Conservation (phyloP, 176 grass and related monocot species). For the Elymus sibiricus region DNA sequence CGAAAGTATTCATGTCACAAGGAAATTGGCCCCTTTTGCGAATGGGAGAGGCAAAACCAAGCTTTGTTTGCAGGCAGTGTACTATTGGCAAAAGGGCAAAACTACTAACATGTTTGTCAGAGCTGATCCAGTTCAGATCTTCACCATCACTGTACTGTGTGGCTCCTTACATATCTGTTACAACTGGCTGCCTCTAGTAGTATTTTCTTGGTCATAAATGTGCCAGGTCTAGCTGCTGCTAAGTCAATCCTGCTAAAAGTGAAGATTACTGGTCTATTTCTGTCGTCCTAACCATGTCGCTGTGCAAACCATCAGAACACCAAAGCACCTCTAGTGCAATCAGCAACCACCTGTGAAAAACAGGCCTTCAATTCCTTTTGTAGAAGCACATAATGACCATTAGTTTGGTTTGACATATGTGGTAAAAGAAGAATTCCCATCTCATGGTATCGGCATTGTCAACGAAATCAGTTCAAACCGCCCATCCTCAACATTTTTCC, state of each 20-base stretch:
- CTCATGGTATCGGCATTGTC: constrained; percentile 40
- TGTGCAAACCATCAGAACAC: neutral
- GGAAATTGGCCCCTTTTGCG: too few species aligned
- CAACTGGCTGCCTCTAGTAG: too few species aligned
- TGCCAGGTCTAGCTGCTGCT: neutral
- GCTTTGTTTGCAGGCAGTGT: neutral
- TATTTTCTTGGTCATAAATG: neutral
- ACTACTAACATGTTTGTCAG: neutral
- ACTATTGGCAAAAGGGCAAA: neutral
- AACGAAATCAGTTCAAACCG: constrained; percentile 55
- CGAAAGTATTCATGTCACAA: neutral
- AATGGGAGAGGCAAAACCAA: neutral
- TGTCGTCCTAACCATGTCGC: neutral
- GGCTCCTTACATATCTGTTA: neutral
- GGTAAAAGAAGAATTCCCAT: neutral
- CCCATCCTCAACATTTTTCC: constrained; percentile 53
- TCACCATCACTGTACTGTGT: neutral
- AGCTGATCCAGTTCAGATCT: neutral
- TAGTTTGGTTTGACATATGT: neutral
- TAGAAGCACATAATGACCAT: neutral
- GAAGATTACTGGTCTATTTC: neutral
- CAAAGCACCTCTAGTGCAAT: neutral
- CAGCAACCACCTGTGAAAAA: neutral
- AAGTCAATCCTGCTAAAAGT: neutral
- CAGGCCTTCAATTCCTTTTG: neutral